phyloP scores from a whole-genome alignment of 108 stramenopile species.

The Conticribra weissflogii region DNA sequence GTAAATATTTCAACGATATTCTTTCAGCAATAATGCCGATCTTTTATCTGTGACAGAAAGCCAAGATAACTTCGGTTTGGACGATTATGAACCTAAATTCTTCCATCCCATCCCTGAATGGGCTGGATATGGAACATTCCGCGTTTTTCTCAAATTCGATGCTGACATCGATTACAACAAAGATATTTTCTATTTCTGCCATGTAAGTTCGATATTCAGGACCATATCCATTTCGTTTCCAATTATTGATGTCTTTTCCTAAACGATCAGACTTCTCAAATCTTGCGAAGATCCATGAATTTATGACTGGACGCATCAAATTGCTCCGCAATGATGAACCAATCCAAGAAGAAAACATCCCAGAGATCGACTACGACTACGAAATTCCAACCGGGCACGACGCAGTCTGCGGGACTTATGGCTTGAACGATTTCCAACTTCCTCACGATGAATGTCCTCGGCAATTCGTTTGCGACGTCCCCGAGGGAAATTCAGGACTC shows the following conservation, averaged over 20 bases:
- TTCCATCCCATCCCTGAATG: constrained; percentile 78
- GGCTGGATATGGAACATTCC: constrained; percentile 63
- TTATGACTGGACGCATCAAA: constrained; percentile 77
- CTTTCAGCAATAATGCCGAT: constrained; percentile 39
- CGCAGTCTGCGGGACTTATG: constrained; percentile 74
- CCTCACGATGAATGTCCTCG: constrained; percentile 59
- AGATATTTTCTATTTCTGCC: constrained; percentile 95
- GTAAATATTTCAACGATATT: not conserved
- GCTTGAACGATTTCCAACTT: constrained; percentile 48
- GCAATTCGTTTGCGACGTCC: constrained; percentile 55
- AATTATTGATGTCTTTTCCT: not conserved
- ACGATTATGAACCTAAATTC: constrained; percentile 84
- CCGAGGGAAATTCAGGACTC: constrained; percentile 2
- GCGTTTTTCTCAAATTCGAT: constrained; percentile 63
- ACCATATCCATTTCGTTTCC: not conserved
- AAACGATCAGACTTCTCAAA: constrained; percentile 29
- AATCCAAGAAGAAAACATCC: constrained; percentile 29
- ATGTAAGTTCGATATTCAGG: constrained; percentile 48
- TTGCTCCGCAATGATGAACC: constrained; percentile 59
- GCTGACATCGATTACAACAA: constrained; percentile 45
- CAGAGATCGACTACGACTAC: constrained; percentile 66
- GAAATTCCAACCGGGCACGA: constrained; percentile 55
- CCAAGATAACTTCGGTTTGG: constrained; percentile 77
- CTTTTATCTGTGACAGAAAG: constrained; percentile 5
- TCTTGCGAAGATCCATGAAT: constrained; percentile 58